Conservation (phyloP, 176 grass and related monocot species). For the Aegilops bicornis region DNA sequence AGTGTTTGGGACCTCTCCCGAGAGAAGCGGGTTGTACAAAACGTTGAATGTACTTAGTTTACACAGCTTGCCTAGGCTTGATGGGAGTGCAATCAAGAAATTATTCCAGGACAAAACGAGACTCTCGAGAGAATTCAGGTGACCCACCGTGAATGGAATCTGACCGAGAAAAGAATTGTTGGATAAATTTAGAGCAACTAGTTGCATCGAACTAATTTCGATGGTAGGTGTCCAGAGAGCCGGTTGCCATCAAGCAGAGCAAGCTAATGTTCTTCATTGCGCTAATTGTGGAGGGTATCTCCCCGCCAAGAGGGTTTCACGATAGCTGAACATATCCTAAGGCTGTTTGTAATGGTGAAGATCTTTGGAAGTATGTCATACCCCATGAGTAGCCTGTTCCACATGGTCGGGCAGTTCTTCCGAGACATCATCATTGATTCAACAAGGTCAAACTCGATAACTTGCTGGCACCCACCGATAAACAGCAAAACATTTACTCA, state of each 20-base stretch:
- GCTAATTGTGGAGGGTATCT: constrained; percentile 29
- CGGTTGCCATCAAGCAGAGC: constrained; percentile 41
- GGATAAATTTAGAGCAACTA: constrained; percentile 47
- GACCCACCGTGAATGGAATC: constrained; percentile 43
- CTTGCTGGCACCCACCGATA: constrained; percentile 44
- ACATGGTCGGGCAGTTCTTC: constrained; percentile 36
- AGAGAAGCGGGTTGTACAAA: constrained; percentile 53
- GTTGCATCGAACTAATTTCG: constrained; percentile 24
- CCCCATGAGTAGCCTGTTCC: constrained; percentile 38
- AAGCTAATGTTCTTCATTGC: constrained; percentile 38
- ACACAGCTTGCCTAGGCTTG: constrained; percentile 33
- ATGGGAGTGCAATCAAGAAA: constrained; percentile 44
- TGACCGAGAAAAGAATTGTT: constrained; percentile 43
- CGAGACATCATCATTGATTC: constrained; percentile 28
- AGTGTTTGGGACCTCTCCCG: constrained; percentile 24
- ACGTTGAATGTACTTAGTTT: constrained; percentile 53
- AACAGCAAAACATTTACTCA: constrained; percentile 38
- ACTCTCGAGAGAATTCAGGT: constrained; percentile 30
- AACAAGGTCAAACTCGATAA: constrained; percentile 49
- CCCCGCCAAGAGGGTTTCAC: constrained; percentile 44
- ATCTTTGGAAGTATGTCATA: constrained; percentile 11
- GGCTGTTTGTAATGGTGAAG: constrained; percentile 11
- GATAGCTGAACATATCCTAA: constrained; percentile 55
- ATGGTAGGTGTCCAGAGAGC: constrained; percentile 38
- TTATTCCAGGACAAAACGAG: constrained; percentile 58